Evolutionary conservation across 2,329 filamentous ascomycete genomes (phyloP), one percentile per base, ranked within the genome.

Genomic region (Phialocephala subalpina): DNA sequence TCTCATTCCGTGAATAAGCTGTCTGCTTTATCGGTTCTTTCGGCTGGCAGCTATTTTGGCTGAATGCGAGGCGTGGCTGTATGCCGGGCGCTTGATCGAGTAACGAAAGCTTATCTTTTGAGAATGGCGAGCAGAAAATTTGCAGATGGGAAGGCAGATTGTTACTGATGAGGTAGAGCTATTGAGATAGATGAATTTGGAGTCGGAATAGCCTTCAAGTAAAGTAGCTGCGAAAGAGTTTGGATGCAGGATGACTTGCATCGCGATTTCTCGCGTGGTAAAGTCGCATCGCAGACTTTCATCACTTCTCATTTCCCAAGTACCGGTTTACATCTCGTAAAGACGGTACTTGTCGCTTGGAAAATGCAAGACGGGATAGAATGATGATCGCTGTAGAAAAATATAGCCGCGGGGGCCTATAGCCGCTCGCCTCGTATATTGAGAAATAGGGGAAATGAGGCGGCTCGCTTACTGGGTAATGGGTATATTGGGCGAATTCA

Each of bases 261-360:
- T 16, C 9, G 4, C 29, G 12, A 42, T 18, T n/a, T 42, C 40
- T 18, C 8, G n/a, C 11, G 3, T 25, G 3, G 18, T 25, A 18
- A n/a, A 3, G 45, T 49, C 38, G 38, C 12, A n/a, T n/a, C 14
- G 29, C 29, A 33, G 29, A 4, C 4, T 5, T 33, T 33, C 29
- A 53, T 53, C 49, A 53, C 25, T 18, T 53, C 49, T 53, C 49
- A 53, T 8, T 29, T 53, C 25, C 49, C 49, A n/a, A 53, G 49
- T 6, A 53, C 49, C 25, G 11, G 45, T 49, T n/a, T 49, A 11
- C 11, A 18, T 47, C 42, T 52, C 22, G 12, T 7, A 33, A 27
- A 9, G 25, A 16, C 49, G 49, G 49, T 16, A 53, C 49, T 53
- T 33, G 25, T 53, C 25, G 49, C 49, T 53, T 53, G 49, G 49